Evolutionary conservation across 306 rosid species (phyloP).

Genomic region (Cicer bijugum): DNA sequence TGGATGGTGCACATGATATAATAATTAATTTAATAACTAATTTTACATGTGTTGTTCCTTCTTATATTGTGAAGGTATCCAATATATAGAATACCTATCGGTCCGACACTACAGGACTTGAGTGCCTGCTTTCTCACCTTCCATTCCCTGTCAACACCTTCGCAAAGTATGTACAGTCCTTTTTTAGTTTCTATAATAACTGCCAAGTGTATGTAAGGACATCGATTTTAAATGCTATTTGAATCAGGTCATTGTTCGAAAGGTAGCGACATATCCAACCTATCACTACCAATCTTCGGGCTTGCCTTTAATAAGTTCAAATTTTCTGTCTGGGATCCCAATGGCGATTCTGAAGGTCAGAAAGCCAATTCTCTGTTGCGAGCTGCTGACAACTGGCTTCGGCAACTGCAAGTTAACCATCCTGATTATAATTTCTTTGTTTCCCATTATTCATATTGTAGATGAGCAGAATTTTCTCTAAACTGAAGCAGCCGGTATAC

Average conservation of each 20-base stretch:
- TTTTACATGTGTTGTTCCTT: constrained; percentile 27
- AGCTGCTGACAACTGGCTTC: constrained; percentile 69
- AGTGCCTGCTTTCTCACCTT: constrained; percentile 82
- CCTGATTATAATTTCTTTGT: constrained; percentile 69
- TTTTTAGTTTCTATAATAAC: constrained; percentile 13
- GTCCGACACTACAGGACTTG: constrained; percentile 71
- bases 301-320: constrained; percentile 72
- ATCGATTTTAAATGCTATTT: constrained; percentile 19
- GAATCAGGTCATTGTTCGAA: constrained; percentile 59
- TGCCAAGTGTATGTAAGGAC: background rate
- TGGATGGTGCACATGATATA: constrained; percentile 14
- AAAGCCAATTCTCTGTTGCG: constrained; percentile 57
- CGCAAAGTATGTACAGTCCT: constrained; percentile 49
- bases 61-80: constrained; percentile 67
- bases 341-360: constrained; percentile 53
- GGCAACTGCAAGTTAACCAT: constrained; percentile 57
- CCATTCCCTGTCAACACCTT: constrained; percentile 64
- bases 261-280: constrained; percentile 45
- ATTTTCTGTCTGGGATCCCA: constrained; percentile 63
- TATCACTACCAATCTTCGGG: constrained; percentile 65
- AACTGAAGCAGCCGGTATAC: constrained; percentile 11
- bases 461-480: constrained; percentile 43
- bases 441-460: constrained; percentile 53
- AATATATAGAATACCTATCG: constrained; percentile 82
- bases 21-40: constrained; percentile 3